Evolutionary conservation across 441 rosid genomes (phyloP), one percentile per base, ranked within the genome.

Genomic region (Biscutella auriculata): DNA sequence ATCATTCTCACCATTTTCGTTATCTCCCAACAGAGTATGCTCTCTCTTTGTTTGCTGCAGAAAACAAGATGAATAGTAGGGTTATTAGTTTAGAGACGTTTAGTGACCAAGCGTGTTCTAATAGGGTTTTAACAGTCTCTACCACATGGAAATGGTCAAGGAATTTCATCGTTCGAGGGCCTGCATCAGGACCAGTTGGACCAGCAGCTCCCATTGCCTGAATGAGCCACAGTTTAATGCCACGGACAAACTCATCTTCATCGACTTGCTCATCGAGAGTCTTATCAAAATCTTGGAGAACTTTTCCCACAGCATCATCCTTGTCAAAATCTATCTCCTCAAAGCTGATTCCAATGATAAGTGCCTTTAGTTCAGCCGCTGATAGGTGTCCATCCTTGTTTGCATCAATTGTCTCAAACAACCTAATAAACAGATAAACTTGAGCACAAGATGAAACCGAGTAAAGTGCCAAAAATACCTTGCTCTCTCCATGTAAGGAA

Each of bases 341-440:
- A 63, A 92, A 92, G 39, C 68, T 80, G 39, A 92, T 88, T 19
- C 98, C 98, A 33, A 88, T 60, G 15, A 92, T 77, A 35, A 92
- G 70, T 16, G 98, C 98, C 71, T 72, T 92, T 11, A 92, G 70
- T 55, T 92, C 97, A 48, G 81, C 9, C 8, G 67, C 57, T 47
- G 91, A 88, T 25, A 92, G 80, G 9, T 12, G n/a, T 19, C 58
- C 62, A 32, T 92, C 87, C 0, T 69, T 57, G 67, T 87, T 79
- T 75, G 62, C 85, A 67, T 92, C 98, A 68, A 88, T 79, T 17
- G 80, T 62, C 0, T 12, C 46, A 60, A 92, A 92, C 76, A 92
- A 72, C 83, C 97, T 92, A 43, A 57, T 17, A 37, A 65, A 45
- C 48, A 48, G 35, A 42, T 32, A 15, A 33, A 44, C n/a, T 8